Conservation (phyloP, 2,329 filamentous ascomycete species). For the Colletotrichum cordylinicola region DNA sequence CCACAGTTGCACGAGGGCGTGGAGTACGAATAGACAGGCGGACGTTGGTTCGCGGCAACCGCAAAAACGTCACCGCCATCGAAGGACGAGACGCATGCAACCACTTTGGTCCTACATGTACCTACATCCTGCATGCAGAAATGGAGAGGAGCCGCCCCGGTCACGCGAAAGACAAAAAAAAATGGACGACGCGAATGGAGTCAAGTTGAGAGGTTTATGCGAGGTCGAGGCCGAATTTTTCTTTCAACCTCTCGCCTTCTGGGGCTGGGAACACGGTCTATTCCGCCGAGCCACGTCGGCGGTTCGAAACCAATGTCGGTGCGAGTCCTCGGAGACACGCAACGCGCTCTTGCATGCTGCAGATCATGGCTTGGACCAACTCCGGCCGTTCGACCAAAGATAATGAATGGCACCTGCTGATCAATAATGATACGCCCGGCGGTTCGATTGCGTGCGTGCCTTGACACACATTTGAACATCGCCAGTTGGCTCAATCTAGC, state of each 20-base stretch:
- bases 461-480: neutral
- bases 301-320: neutral
- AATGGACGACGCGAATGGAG: neutral
- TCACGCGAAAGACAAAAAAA: neutral
- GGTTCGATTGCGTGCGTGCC: neutral
- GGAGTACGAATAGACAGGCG: neutral
- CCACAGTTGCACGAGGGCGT: conserved; percentile 1
- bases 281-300: neutral
- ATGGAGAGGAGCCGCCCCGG: neutral
- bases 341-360: neutral
- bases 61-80: neutral
- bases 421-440: neutral
- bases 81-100: conserved; percentile 9
- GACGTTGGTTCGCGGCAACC: neutral
- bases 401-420: neutral
- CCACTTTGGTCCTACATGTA: conserved; percentile 10
- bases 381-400: neutral
- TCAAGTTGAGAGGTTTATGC: conserved; percentile 3
- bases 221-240: neutral
- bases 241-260: neutral
- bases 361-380: neutral
- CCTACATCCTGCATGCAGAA: conserved; percentile 8
- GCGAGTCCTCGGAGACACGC: neutral
- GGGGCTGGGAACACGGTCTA: neutral
- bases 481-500: neutral